Base-by-base conservation (phyloP, 345 rosid genomes). In the Triadica sebifera region DNA sequence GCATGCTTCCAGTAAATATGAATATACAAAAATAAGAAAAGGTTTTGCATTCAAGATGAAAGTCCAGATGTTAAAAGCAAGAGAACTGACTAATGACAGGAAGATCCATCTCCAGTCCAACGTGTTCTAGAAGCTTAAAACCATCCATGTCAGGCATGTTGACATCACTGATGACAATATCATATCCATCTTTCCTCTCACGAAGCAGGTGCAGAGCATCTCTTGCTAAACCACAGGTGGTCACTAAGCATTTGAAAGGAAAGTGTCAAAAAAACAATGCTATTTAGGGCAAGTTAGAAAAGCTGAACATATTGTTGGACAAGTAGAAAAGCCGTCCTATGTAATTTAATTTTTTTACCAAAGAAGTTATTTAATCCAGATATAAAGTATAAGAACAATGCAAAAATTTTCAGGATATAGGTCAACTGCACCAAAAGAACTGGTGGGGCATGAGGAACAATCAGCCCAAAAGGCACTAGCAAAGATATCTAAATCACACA, bases 61-160 rank as follows among this genome's bases (percentile, higher is more conserved):
- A 71, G 68, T 60, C 51, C 34, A 46, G 12, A 47, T 70, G 77
- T 45, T 57, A 71, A 71, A 62, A 39, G 81, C 59, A 49, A 80
- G 77, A 69, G 85, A 77, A 86, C 97, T 82, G 50, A 95, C 98
- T 92, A 51, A 95, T 92, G 60, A 92, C 98, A 24, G 98, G 98
- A 69, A 94, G 95, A 81, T 95, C 99, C 86, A 95, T 84, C 79
- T 95, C 99, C 19, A 95, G 91, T 53, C 99, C 99, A 70, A 92
- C 97, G 37, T 83, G 94, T 78, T 95, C 99, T 6, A 95, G 93
- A 70, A 94, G 98, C 69, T 89, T 94, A 75, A 94, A 94, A 4
- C 98, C 98, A 52, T 94, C 98, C 98, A 94, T 94, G 84, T 94
- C 98, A n/a, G 98, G 98, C 98, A 94, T 94, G 88, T 92, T 90